Evolutionary conservation across 306 rosid species (phyloP).

Genomic region (Vigna nakashimae): DNA sequence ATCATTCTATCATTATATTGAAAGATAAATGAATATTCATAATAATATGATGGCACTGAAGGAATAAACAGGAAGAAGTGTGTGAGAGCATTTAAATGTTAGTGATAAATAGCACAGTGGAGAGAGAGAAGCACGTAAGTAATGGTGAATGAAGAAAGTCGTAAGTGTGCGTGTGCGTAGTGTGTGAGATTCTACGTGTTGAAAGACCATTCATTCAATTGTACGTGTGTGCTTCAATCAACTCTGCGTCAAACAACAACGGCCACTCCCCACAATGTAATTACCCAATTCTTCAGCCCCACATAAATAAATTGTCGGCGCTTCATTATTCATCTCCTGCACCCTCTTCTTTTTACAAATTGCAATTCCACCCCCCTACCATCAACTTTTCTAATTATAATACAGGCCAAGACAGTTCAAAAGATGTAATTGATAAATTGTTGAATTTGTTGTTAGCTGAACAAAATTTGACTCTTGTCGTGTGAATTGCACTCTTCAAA

Average conservation of each 20-base stretch:
- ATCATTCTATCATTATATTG: too few relatives aligned
- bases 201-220: too few relatives aligned
- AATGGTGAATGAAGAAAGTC: too few relatives aligned
- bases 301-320: conserved; percentile 47
- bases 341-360: background rate
- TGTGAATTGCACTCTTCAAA: background rate
- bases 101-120: too few relatives aligned
- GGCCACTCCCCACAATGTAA: conserved; percentile 29
- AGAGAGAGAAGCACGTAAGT: too few relatives aligned
- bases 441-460: background rate
- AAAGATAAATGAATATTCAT: too few relatives aligned
- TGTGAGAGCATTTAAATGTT: too few relatives aligned
- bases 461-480: background rate
- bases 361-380: background rate
- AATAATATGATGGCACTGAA: too few relatives aligned
- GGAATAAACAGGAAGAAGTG: too few relatives aligned
- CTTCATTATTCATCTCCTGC: background rate
- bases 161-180: too few relatives aligned
- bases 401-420: background rate
- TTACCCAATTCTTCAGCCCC: conserved; percentile 34
- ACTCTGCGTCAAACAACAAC: background rate
- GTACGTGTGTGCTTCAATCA: background rate
- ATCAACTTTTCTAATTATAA: too few relatives aligned
- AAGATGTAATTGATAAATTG: background rate
- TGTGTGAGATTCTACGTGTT: too few relatives aligned